Evolutionary conservation across 1,139 yeast species (phyloP).

Genomic region (Arxiozyma bovina): DNA sequence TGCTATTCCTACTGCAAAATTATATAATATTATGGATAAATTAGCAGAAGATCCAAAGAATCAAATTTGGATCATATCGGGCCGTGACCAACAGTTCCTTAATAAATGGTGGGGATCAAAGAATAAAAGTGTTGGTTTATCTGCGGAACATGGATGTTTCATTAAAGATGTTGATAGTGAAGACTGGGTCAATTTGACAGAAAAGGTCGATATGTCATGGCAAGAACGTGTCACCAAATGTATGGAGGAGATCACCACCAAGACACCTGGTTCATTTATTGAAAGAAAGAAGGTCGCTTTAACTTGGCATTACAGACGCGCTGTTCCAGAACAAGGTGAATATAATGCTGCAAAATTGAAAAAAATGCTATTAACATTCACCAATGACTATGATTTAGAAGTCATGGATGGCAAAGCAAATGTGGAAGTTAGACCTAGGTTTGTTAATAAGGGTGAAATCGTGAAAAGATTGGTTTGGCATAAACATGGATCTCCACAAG

Average conservation of each 20-base stretch:
- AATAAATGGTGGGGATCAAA: constrained; percentile 80
- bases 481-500: constrained; percentile 42
- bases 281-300: constrained; percentile 89
- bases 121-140: constrained; percentile 56
- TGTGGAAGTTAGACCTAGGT: constrained; percentile 87
- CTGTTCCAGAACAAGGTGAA: constrained; percentile 86
- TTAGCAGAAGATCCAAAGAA: constrained; percentile 71
- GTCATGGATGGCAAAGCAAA: constrained; percentile 98
- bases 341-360: constrained; percentile 75
- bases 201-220: constrained; percentile 87
- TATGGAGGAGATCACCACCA: constrained; percentile 66
- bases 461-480: constrained; percentile 67
- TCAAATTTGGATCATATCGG: constrained; percentile 90
- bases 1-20: constrained; percentile 80
- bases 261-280: constrained; percentile 82
- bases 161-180: constrained; percentile 56
- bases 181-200: constrained; percentile 80
- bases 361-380: constrained; percentile 56
- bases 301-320: constrained; percentile 95
- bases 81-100: constrained; percentile 85
- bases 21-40: constrained; percentile 50
- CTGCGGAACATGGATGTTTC: constrained; percentile 98
- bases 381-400: constrained; percentile 69
- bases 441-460: constrained; percentile 94
- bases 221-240: constrained; percentile 69